Percentiles rank a stretch among this genome's conserved stretches.
Evolutionary conservation across 805 yeast genomes (phyloP).

Genomic region (Cyberlindnera euphorbiiphila): DNA sequence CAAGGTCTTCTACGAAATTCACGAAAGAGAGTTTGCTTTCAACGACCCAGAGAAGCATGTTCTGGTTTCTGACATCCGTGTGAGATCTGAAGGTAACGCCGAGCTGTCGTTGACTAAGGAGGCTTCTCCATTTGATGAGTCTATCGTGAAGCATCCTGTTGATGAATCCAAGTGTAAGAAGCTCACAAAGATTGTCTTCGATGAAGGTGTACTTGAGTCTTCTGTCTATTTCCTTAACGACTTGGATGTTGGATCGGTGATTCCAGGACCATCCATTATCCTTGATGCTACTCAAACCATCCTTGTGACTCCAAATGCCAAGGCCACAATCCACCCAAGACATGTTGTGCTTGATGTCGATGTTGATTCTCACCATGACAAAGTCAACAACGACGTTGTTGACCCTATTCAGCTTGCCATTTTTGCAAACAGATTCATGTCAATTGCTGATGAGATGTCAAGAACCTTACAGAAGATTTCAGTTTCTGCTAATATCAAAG

Average conservation of each 20-base stretch:
- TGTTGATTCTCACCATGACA: conserved; percentile 35
- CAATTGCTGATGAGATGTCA: conserved; percentile 48
- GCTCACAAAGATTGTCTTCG: conserved; percentile 34
- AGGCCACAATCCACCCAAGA: conserved; percentile 34
- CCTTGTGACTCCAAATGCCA: conserved; percentile 34
- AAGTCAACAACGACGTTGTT: conserved; percentile 40
- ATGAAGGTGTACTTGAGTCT: conserved; percentile 31
- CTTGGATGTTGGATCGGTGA: conserved; percentile 28
- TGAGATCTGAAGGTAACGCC: conserved; percentile 31
- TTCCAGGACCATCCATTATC: conserved; percentile 50
- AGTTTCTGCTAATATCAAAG: conserved; percentile 44
- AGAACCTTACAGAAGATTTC: conserved; percentile 42
- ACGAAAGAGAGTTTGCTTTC: conserved; percentile 36
- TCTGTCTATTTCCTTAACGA: conserved; percentile 30
- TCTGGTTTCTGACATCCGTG: conserved; percentile 33
- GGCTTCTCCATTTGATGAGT: conserved; percentile 27
- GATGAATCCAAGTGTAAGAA: conserved; percentile 25
- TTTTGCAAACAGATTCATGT: conserved; percentile 45
- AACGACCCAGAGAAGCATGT: conserved; percentile 32
- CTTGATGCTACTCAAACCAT: conserved; percentile 68
- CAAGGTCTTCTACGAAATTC: conserved; percentile 28
- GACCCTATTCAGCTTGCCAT: conserved; percentile 44
- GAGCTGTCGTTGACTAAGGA: conserved; percentile 17
- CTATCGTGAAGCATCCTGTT: conserved; percentile 25
- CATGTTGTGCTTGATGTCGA: conserved; percentile 32